Conservation (phyloP, 352 stramenopile genomes). For the Pythium graminicola region DNA sequence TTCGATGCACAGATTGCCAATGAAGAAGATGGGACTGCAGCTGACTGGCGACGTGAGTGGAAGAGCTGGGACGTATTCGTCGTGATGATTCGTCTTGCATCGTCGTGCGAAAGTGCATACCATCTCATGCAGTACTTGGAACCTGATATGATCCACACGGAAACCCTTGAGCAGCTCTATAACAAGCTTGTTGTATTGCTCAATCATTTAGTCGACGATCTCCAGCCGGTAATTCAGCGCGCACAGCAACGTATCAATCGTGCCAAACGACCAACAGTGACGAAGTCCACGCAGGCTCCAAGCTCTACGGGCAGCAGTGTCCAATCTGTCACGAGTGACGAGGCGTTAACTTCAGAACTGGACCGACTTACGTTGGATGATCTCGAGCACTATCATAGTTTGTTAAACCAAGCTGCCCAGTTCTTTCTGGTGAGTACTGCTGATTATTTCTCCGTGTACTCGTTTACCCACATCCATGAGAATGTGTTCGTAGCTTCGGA, state of each 20-base stretch:
- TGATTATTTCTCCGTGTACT: neutral
- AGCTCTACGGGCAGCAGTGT: neutral
- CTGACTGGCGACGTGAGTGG: conserved; percentile 21
- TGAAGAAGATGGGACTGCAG: neutral
- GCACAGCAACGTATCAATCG: conserved; percentile 10
- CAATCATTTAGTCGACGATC: conserved; percentile 27
- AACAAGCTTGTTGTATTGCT: conserved; percentile 30
- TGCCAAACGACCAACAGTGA: neutral
- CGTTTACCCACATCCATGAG: too few species aligned
- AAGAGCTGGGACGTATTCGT: conserved; percentile 27
- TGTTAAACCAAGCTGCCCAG: conserved; percentile 63
- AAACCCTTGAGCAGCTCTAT: conserved; percentile 31
- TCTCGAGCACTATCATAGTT: conserved; percentile 65
- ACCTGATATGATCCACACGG: conserved; percentile 22
- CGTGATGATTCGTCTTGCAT: conserved; percentile 24
- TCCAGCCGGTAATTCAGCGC: conserved; percentile 19
- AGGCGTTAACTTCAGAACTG: conserved; percentile 17
- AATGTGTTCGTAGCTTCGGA: conserved; percentile 39
- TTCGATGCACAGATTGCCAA: conserved; percentile 5
- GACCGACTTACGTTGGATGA: conserved; percentile 33
- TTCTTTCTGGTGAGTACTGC: conserved; percentile 61
- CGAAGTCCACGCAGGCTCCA: neutral
- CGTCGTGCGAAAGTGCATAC: conserved; percentile 33
- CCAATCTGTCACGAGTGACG: conserved; percentile 12
- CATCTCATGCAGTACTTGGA: conserved; percentile 32